These are phyloP conservation scores for Mayamaea pseudoterrestris DNA, from an alignment of 108 stramenopile genomes.

Conservation along the genomic window DNA sequence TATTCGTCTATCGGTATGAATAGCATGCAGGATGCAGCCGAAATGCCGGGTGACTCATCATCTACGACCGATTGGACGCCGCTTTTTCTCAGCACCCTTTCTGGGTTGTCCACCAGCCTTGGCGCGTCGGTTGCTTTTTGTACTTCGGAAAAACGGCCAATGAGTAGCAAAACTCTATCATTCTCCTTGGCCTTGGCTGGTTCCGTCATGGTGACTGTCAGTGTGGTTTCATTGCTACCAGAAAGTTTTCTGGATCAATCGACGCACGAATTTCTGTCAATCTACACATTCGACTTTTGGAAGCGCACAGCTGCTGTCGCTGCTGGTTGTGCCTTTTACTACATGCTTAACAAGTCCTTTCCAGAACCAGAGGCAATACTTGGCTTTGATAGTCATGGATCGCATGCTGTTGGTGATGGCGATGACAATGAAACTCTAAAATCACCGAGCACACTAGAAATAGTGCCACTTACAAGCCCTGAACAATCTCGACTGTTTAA, in stretches of 20 bases:
- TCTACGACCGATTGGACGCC: too few species aligned
- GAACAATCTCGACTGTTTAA: too few species aligned
- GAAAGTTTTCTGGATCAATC: slow-evolving; percentile 23
- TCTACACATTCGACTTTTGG: slow-evolving; percentile 4
- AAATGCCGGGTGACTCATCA: too few species aligned
- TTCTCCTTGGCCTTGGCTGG: slow-evolving; percentile 51
- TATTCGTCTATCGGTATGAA: too few species aligned
- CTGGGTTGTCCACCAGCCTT: slow-evolving; percentile 58
- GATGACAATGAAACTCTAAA: not conserved
- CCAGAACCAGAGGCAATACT: slow-evolving; percentile 64
- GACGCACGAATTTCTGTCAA: slow-evolving; percentile 20
- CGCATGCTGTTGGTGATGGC: not conserved
- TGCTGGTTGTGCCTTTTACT: slow-evolving; percentile 17
- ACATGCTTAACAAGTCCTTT: slow-evolving; percentile 30
- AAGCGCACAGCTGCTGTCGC: slow-evolving; percentile 15
- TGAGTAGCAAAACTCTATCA: slow-evolving; percentile 26
- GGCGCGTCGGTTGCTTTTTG: slow-evolving; percentile 66
- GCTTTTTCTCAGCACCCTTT: slow-evolving; percentile 38
- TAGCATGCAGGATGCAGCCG: too few species aligned
- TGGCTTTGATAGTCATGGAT: not conserved
- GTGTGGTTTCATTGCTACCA: slow-evolving; percentile 30
- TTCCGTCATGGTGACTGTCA: slow-evolving; percentile 48
- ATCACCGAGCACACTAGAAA: too few species aligned
- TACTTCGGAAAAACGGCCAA: slow-evolving; percentile 17
- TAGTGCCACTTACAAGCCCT: too few species aligned